phyloP scores from a whole-genome alignment of 2,329 filamentous ascomycete genomes.

The Talaromyces marneffei region DNA sequence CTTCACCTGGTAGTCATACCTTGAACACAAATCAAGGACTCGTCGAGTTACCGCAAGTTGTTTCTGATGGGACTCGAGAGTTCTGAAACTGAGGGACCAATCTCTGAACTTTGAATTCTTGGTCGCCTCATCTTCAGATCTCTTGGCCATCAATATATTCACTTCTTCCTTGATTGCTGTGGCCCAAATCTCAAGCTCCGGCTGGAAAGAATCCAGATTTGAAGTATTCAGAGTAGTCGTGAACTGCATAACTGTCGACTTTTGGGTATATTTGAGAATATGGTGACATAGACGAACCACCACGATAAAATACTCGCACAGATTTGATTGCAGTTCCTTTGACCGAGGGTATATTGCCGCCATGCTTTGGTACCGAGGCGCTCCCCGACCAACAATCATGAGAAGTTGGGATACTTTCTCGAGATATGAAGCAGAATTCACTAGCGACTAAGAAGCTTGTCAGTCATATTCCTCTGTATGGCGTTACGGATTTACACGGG shows the following conservation, averaged over 20 bases:
- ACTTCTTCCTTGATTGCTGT: conserved; percentile 35
- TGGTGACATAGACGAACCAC: conserved; percentile 37
- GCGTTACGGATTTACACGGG: neutral
- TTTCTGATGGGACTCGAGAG: neutral
- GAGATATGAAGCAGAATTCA: conserved; percentile 23
- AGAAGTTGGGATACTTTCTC: conserved; percentile 39
- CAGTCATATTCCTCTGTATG: neutral
- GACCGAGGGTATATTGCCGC: conserved; percentile 38
- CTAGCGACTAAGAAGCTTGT: neutral
- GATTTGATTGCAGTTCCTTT: conserved; percentile 28
- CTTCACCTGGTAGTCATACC: conserved; percentile 34
- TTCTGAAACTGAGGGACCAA: neutral
- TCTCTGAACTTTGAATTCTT: neutral
- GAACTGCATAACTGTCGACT: conserved; percentile 29
- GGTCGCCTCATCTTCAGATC: conserved; percentile 21
- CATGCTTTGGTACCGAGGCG: conserved; percentile 38
- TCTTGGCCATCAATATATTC: conserved; percentile 22
- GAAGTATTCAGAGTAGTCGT: conserved; percentile 27
- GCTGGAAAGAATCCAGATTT: conserved; percentile 23
- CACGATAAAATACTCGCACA: conserved; percentile 40
- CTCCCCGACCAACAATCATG: conserved; percentile 38
- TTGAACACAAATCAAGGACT: conserved; percentile 38
- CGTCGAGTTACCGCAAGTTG: conserved; percentile 14
- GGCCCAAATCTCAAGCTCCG: conserved; percentile 32
- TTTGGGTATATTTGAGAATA: conserved; percentile 29